These are phyloP conservation scores for Borealophlyctis nickersoniae DNA, from an alignment of 192 early-diverging fungal species.

Conservation along the genomic window DNA sequence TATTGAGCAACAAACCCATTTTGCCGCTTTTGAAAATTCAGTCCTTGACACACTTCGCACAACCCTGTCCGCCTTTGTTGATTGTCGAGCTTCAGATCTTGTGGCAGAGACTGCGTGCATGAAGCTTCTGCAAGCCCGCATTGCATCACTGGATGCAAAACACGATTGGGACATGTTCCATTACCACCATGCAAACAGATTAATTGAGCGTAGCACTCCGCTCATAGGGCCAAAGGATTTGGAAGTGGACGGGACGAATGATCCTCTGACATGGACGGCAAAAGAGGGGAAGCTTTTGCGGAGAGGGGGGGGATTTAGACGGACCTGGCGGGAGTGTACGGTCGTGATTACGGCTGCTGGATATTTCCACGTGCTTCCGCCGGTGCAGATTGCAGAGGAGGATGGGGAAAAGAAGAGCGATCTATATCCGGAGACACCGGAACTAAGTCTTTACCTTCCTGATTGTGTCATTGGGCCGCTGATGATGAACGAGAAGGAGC, in stretches of 20 bases:
- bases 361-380: constrained; percentile 43
- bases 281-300: constrained; percentile 37
- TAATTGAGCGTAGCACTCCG: constrained; percentile 9
- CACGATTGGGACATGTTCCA: constrained; percentile 38
- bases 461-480: constrained; percentile 39
- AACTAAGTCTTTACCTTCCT: constrained; percentile 42
- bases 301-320: constrained; percentile 27
- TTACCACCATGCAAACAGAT: constrained; percentile 18
- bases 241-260: constrained; percentile 23
- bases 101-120: constrained; percentile 13
- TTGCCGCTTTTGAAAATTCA: constrained; percentile 43
- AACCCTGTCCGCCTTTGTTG: constrained; percentile 37
- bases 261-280: constrained; percentile 14
- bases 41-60: constrained; percentile 42
- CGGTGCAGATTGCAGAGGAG: constrained; percentile 7
- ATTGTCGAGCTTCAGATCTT: constrained; percentile 28
- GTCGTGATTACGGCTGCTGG: constrained; percentile 41
- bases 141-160: constrained; percentile 37
- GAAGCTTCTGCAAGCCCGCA: constrained; percentile 20
- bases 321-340: constrained; percentile 33
- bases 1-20: constrained; percentile 37
- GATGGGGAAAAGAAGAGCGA: constrained; percentile 6
- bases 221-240: constrained; percentile 12
- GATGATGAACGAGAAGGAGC: constrained; percentile 46
- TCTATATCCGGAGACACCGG: constrained; percentile 24